Base-by-base conservation (phyloP, 805 yeast species). In the Yarrowia sp. region DNA sequence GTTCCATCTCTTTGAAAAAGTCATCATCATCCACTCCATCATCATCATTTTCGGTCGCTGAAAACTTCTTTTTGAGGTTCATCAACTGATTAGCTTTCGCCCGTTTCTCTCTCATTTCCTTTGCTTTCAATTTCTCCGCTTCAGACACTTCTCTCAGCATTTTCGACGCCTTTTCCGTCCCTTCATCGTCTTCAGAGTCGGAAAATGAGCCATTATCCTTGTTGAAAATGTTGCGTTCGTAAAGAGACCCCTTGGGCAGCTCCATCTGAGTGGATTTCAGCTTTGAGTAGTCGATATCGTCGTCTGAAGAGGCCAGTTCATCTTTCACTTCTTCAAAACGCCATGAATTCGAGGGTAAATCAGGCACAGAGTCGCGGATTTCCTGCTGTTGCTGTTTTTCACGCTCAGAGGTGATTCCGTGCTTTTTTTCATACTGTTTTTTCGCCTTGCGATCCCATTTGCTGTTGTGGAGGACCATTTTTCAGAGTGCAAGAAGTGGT, bases 371-470 rank as follows among this genome's bases (percentile, higher is more conserved):
- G 38, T 57, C 35, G 8, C 15, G 28, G 8, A 48, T 39, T 43
- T 44, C 28, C 51, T 36, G 66, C 17, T 53, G 64, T 13, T 44
- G 43, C n/a, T 33, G 33, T 38, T 31, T n/a, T 9, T 38, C 47
- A n/a, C 17, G 36, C 9, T 39, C 61, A 10, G 61, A 41, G n/a
- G 41, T 38, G 15, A 75, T 70, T 1, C 80, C 81, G 68, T 82
- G 85, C 68, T 83, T 82, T 47, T 75, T 71, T 71, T 76, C 68
- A 66, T 80, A 80, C 15, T 75, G 72, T 41, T 71, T 70, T 62
- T 78, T 81, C 14, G 84, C 83, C 66, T 76, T 79, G 55, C 76
- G 73, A 65, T 82, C 83, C 85, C 86, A 82, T 71, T 82, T 82
- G 61, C 77, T 79, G 70, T 82, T 82, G 67, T 82, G 85, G 13